Evolutionary conservation across 2,329 filamentous ascomycete species (phyloP).

Genomic region (Graphilbum sp.): DNA sequence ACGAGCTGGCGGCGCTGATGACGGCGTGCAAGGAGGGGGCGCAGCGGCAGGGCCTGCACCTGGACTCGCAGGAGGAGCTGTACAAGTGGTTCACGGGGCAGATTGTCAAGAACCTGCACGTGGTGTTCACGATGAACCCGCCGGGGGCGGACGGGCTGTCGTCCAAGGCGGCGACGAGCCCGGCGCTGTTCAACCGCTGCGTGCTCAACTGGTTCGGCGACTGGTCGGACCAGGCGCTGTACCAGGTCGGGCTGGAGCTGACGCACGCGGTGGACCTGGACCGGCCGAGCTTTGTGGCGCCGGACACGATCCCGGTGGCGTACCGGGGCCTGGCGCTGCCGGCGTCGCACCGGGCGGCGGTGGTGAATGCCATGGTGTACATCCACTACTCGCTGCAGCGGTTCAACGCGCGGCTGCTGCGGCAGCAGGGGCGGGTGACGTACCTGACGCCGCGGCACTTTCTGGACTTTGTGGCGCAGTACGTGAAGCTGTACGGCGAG

Average conservation of each 20-base stretch:
- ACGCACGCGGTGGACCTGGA: slow-evolving; percentile 95
- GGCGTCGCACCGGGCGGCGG: slow-evolving; percentile 75
- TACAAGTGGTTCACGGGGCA: slow-evolving; percentile 99
- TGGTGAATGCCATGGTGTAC: slow-evolving; percentile 98
- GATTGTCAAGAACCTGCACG: slow-evolving; percentile 96
- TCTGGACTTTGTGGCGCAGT: slow-evolving; percentile 94
- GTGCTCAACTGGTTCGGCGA: slow-evolving; percentile 99
- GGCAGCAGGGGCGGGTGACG: slow-evolving; percentile 83
- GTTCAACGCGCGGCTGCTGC: slow-evolving; percentile 76
- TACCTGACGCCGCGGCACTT: slow-evolving; percentile 95
- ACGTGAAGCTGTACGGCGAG: slow-evolving; percentile 92
- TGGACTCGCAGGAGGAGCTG: slow-evolving; percentile 97
- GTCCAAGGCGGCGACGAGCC: slow-evolving; percentile 93
- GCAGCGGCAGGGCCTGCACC: slow-evolving; percentile 81
- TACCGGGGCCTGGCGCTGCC: slow-evolving; percentile 75
- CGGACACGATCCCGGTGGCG: slow-evolving; percentile 82
- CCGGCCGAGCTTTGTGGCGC: slow-evolving; percentile 66
- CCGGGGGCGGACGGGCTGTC: slow-evolving; percentile 66
- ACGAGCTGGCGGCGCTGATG: slow-evolving; percentile 96
- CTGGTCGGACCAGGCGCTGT: slow-evolving; percentile 97
- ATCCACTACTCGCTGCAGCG: slow-evolving; percentile 88
- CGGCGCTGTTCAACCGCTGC: slow-evolving; percentile 96
- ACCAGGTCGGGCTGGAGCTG: slow-evolving; percentile 91
- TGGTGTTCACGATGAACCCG: slow-evolving; percentile 99
- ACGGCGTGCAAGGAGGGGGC: slow-evolving; percentile 97